Evolutionary conservation across 768 basidiomycete genomes (phyloP).

Genomic region (Leccinum aurantiacum): DNA sequence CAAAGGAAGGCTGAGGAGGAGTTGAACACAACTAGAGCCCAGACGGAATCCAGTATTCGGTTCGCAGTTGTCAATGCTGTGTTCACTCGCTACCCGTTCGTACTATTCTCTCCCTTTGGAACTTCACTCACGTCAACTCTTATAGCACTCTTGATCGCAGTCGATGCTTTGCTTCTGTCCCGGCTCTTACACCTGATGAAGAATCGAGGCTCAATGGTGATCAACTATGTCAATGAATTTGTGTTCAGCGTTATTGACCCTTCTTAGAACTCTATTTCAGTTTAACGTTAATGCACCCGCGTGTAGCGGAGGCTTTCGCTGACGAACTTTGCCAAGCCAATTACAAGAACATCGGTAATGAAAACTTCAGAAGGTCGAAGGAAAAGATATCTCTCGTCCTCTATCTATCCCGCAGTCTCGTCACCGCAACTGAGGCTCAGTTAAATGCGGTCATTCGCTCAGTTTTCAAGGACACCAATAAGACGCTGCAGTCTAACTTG

Average conservation of each 20-base stretch:
- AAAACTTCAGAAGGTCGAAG: constrained; percentile 24
- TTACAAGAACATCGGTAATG: constrained; percentile 17
- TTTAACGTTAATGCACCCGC: constrained; percentile 17
- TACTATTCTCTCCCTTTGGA: neutral
- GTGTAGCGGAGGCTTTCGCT: constrained; percentile 17
- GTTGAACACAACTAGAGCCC: constrained; percentile 8
- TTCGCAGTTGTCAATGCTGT: constrained; percentile 29
- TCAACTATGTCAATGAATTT: neutral
- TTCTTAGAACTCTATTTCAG: constrained; percentile 19
- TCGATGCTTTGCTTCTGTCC: constrained; percentile 14
- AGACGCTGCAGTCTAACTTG: constrained; percentile 12
- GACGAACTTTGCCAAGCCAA: constrained; percentile 21
- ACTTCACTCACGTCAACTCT: neutral
- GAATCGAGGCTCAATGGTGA: constrained; percentile 15
- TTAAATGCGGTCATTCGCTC: constrained; percentile 13
- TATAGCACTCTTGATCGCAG: constrained; percentile 22
- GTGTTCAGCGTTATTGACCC: neutral
- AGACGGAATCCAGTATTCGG: constrained; percentile 24
- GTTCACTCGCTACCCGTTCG: constrained; percentile 25
- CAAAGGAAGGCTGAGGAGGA: constrained; percentile 15
- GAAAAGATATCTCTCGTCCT: constrained; percentile 23
- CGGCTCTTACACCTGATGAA: constrained; percentile 17
- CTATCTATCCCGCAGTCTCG: constrained; percentile 17
- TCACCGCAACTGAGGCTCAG: constrained; percentile 16
- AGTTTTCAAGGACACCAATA: constrained; percentile 15